Evolutionary conservation across 306 rosid genomes (phyloP), one percentile per base, ranked within the genome.

Genomic region (Glycyrrhiza uralensis): DNA sequence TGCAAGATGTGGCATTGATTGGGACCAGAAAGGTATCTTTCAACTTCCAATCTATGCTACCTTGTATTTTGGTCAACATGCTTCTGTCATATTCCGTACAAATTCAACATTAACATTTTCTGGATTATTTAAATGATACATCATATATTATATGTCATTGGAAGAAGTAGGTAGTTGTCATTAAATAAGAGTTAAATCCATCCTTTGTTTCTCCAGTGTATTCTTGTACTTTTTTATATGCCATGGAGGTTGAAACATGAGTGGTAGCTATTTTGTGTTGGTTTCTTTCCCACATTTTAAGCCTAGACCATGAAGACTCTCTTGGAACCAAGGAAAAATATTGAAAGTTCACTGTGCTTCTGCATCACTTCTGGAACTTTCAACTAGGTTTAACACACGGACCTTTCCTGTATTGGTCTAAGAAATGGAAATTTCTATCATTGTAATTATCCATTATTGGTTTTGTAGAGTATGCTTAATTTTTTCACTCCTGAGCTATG

Each of bases 1-100:
- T 67, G 99, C 96, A 64, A 85, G 97, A 66, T 94, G 99, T 67
- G 93, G 89, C 65, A 85, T 95, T 80, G 97, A 95, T 71, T 95
- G 99, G 99, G 97, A 89, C 74, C 84, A 84, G 66, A 87, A 81
- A 85, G 99, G 99, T 95, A 82, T 29, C 22, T 50, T 72, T 12
- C 49, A 42, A 44, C 46, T 66, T 60, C 50, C 35, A 9, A 44
- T 51, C 54, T 61, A 15, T 60, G 47, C 50, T 18, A 36, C 72
- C 39, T 69, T 47, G 18, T 54, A 17, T 54, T n/a, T 75, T 38
- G 66, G 39, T 54, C 28, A 57, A 35, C 52, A 66, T 32, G 66
- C 59, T 51, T 63, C 49, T 72, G 30, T 72, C n/a, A 45, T 69
- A 46, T 29, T 69, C 14, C 3, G 30, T 54, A 11, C 19, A 47